These are phyloP conservation scores for Clarkia xantiana DNA, from an alignment of 345 rosid species.

Conservation along the genomic window DNA sequence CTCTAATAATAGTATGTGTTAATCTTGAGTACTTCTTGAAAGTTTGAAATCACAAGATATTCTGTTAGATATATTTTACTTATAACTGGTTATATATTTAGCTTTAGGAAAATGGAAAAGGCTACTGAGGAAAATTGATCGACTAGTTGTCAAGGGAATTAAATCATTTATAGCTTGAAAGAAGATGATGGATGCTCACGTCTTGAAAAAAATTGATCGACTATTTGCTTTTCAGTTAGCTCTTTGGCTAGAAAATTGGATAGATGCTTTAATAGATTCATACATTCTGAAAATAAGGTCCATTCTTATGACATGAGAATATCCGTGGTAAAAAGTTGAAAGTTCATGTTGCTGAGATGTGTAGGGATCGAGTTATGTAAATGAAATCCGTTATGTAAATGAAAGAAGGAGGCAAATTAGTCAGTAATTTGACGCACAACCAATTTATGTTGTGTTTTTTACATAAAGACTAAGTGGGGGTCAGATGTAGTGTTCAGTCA, in stretches of 20 bases:
- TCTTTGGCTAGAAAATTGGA: not conserved
- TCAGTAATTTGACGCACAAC: too few relatives aligned
- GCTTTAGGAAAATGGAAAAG: slow-evolving; percentile 73
- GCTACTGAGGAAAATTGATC: slow-evolving; percentile 70
- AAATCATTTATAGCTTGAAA: slow-evolving; percentile 76
- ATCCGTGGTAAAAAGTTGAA: too few relatives aligned
- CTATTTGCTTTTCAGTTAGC: slow-evolving; percentile 56
- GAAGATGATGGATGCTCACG: slow-evolving; percentile 80
- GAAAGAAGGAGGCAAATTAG: too few relatives aligned
- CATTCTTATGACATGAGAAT: slow-evolving; percentile 46
- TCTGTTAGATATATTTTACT: not conserved
- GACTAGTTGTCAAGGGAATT: slow-evolving; percentile 84
- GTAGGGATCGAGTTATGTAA: too few relatives aligned
- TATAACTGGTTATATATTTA: not conserved
- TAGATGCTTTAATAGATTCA: not conserved
- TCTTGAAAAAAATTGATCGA: slow-evolving; percentile 86
- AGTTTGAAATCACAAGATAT: too few relatives aligned
- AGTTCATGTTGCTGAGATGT: too few relatives aligned
- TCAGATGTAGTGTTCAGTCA: too few relatives aligned
- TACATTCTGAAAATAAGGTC: slow-evolving; percentile 8
- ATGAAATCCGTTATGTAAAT: too few relatives aligned
- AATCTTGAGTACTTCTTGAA: too few relatives aligned
- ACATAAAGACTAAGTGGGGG: too few relatives aligned
- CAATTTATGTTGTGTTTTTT: too few relatives aligned
- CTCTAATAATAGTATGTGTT: too few relatives aligned